Base-by-base conservation (phyloP, 495 filamentous ascomycete genomes). In the Hypoxylon rickii region DNA sequence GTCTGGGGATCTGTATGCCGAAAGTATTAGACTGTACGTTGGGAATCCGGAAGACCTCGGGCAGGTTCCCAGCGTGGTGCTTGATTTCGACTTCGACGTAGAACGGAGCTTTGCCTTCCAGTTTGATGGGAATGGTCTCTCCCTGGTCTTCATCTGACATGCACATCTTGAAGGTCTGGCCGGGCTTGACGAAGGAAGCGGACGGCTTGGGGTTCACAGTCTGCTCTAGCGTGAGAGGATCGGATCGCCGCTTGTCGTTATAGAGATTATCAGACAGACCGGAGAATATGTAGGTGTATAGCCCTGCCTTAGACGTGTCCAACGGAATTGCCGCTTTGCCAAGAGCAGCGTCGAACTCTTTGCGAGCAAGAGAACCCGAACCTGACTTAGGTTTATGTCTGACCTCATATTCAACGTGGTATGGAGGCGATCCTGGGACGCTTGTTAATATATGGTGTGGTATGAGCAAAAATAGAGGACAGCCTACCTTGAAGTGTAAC, bases 151-250 rank as follows among this genome's bases (percentile, higher is more conserved):
- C 78, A 51, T 95, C 90, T 31, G 88, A 85, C 60, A 90, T 86
- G 75, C 94, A 98, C 71, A 90, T 96, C 54, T 89, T 94, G 75
- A 96, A 96, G 3, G 91, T 90, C 68, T 92, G 92, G n/a, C 90
- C 93, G 2, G 91, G 90, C 54, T 89, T 88, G 45, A 79, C 79
- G 62, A 98, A 97, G 10, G 77, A 74, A 16, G 90, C 93, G 7
- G 83, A 83, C 0, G 94, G 94, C 22, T 87, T 85, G 13, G 87
- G 74, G 67, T 95, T 86, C 19, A 98, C 91, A 17, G 77, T 85
- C 65, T 98, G 94, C 34, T 87, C 79, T 2, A 98, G 76, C 15
- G 81, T 73, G n/a, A 96, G 62, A 10, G 85, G 79, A 46, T 75
- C 75, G 63, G 83, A 83, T 51, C 78, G 78, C 42, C 37, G 55